Base-by-base conservation (phyloP, 2,329 filamentous ascomycete genomes). In the Fusarium sp. region DNA sequence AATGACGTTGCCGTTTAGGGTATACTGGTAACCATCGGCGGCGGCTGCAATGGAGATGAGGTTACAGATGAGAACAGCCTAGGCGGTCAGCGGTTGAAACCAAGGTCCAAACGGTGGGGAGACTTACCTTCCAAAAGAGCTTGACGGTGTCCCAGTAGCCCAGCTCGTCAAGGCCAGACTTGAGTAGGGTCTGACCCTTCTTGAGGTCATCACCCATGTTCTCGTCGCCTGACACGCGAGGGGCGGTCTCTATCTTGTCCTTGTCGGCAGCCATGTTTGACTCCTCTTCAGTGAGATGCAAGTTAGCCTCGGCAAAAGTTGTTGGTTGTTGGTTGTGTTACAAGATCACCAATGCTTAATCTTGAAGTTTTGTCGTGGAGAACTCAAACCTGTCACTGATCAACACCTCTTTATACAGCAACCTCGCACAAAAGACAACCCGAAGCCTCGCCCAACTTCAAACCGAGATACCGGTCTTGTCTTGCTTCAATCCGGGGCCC, bases 1-100 rank as follows among this genome's bases (percentile, higher is more conserved):
- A 35, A 70, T 70, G 10, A 68, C 56, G 33, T 68, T 70, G 11
- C 68, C 68, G 22, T 67, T 70, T 22, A 70, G 14, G 31, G 55
- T 64, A n/a, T 57, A 46, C 14, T 70, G 65, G n/a, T 62, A 70
- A 2, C 68, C 68, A 55, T 70, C 68, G 35, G 31, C 38, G 2
- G 65, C 60, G 3, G 65, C 68, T 4, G 68, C 65, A 20, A 70
- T 65, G 4, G 51, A 70, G 16, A 70, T 40, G n/a, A 70, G 22
- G 33, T 70, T 70, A 36, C 68, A 70, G 7, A 70, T 46, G 1
- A 70, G 36, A 12, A 62, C 65, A 20, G 68, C 65, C 65, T 68
- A 9, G 27, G 31, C 22, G 24, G 36, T 59, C 33, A 67, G 60
- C n/a, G n/a, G n/a, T n/a, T n/a, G n/a, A n/a, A n/a, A n/a, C n/a